These are phyloP conservation scores for Nemania sp. DNA, from an alignment of 2,329 filamentous ascomycete species.

Conservation along the genomic window DNA sequence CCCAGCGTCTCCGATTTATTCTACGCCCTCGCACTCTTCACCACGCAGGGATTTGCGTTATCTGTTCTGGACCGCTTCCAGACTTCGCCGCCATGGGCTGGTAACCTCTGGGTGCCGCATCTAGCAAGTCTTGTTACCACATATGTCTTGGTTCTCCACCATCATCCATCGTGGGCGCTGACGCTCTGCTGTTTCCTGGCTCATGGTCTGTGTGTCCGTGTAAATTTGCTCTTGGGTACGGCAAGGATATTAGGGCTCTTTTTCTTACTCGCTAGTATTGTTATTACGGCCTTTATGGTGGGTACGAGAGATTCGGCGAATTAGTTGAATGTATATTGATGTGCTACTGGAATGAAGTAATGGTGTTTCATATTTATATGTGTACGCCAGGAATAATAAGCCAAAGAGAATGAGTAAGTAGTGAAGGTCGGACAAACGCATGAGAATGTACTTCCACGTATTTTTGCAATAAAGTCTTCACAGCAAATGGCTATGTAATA, in stretches of 20 bases:
- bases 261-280: background rate
- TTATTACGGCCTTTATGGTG: too few relatives aligned
- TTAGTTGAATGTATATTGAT: too few relatives aligned
- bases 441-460: too few relatives aligned
- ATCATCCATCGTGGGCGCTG: background rate
- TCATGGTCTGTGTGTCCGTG: constrained; percentile 1
- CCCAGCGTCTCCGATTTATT: background rate
- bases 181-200: background rate
- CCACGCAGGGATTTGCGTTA: background rate
- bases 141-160: constrained; percentile 1
- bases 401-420: too few relatives aligned
- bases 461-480: too few relatives aligned
- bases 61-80: background rate
- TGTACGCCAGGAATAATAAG: too few relatives aligned
- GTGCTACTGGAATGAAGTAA: too few relatives aligned
- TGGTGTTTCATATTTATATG: too few relatives aligned
- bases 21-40: background rate
- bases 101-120: background rate
- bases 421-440: too few relatives aligned
- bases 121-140: constrained; percentile 1
- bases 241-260: background rate
- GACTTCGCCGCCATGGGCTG: background rate
- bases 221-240: background rate
- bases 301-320: too few relatives aligned
- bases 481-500: too few relatives aligned